Evolutionary conservation across 495 filamentous ascomycete genomes (phyloP), one percentile per base, ranked within the genome.

Genomic region (Cercophora newfieldiana): DNA sequence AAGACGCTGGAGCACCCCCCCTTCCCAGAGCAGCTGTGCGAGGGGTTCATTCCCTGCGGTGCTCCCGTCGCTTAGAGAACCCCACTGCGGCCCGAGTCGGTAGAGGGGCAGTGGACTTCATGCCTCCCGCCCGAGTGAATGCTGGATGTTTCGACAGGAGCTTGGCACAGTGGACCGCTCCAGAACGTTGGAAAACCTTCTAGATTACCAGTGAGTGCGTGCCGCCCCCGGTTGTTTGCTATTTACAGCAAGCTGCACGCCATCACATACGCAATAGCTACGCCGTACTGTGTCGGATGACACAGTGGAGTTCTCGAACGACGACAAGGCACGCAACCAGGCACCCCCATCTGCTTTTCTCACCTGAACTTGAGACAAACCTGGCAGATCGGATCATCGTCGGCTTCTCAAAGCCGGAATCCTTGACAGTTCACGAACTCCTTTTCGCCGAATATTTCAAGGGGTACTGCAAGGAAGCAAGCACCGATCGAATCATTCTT

Each of bases 51-150:
- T 22, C 19, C n/a, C 50, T 22, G 24, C 50, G 24, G 50, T 53
- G 50, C 50, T 53, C 50, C 25, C 21, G 50, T 53, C 50, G 24
- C 50, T 26, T 53, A 26, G 2, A 5, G 21, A 53, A 22, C 50
- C 50, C 50, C 50, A 53, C 50, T 14, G 24, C 50, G 50, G 50
- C 50, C 50, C 50, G 50, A 44, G 50, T 53, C 50, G 50, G 50
- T 19, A 53, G 50, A 53, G 50, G 50, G 50, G 50, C 25, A 22
- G 24, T 24, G 50, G 50, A 44, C 37, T 53, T 53, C 5, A 53
- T 53, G 50, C 50, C 25, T 26, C 50, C 50, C 37, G 37, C 37
- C 37, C 37, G 37, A 44, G n/a, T n/a, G 37, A 44, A 16, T 44
- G 37, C 37, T 44, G 37, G 37, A 44, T 14, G 37, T 44, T 44